Percentiles rank a stretch among this genome's conserved stretches.
Conservation (phyloP, 2,329 filamentous ascomycete species). For the Blastomyces percursus region DNA sequence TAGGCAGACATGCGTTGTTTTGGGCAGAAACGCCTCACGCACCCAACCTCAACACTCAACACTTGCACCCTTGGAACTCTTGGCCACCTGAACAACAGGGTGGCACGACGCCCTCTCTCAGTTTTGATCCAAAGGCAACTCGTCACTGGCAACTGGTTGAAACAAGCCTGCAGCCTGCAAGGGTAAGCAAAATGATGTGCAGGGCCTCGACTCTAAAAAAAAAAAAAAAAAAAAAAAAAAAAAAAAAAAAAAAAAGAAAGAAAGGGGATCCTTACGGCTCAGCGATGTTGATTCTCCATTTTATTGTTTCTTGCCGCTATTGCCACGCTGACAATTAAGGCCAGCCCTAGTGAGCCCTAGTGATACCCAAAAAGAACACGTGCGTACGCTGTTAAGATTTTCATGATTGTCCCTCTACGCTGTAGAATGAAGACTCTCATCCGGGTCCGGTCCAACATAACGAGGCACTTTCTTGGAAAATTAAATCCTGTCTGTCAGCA, state of each 20-base stretch:
- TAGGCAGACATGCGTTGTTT: constrained; percentile 15
- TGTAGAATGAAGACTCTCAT: background rate
- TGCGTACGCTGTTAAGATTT: background rate
- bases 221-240: no score
- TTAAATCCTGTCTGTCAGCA: background rate
- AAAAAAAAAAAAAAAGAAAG: no score
- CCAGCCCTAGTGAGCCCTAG: background rate
- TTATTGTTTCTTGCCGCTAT: background rate
- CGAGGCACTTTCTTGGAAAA: background rate
- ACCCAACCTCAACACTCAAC: background rate
- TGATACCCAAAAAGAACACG: background rate
- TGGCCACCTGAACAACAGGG: background rate
- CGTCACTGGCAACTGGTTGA: background rate
- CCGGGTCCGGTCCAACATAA: background rate
- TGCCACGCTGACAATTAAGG: background rate
- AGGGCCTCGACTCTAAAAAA: background rate
- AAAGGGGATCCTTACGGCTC: background rate
- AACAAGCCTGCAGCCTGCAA: background rate
- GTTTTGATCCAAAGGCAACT: background rate
- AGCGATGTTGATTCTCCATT: background rate
- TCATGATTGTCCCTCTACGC: background rate
- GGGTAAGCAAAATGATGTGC: background rate
- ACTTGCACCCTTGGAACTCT: background rate
- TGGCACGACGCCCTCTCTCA: background rate
- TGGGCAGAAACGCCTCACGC: constrained; percentile 4